Conservation (phyloP, 306 rosid genomes). For the barrel medic (Medicago truncatula) region MtrunA17r5.0-ANR NC_053045.1:40971501-40972000, state of each 20-base stretch:
- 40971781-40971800: slow-evolving; percentile 9
- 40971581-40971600: too few relatives aligned
- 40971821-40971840: slow-evolving; percentile 1
- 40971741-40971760: slow-evolving; percentile 7
- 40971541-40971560: too few relatives aligned
- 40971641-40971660: not conserved
- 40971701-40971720: not conserved
- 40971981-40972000: not conserved
- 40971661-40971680: not conserved
- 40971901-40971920: slow-evolving; percentile 10
- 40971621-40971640: not conserved
- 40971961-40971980: not conserved
- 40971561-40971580: too few relatives aligned
- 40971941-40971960: not conserved
- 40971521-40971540: too few relatives aligned
- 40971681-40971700: not conserved
- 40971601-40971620: not conserved
- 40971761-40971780: slow-evolving; percentile 30
- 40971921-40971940: not conserved
- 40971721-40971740: not conserved
- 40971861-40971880: slow-evolving; percentile 37
- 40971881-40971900: slow-evolving; percentile 53
- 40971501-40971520: too few relatives aligned
- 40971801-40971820: not conserved
- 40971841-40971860: slow-evolving; percentile 16